phyloP scores from a whole-genome alignment of 108 stramenopile genomes.

The Parietichytrium sp. region DNA sequence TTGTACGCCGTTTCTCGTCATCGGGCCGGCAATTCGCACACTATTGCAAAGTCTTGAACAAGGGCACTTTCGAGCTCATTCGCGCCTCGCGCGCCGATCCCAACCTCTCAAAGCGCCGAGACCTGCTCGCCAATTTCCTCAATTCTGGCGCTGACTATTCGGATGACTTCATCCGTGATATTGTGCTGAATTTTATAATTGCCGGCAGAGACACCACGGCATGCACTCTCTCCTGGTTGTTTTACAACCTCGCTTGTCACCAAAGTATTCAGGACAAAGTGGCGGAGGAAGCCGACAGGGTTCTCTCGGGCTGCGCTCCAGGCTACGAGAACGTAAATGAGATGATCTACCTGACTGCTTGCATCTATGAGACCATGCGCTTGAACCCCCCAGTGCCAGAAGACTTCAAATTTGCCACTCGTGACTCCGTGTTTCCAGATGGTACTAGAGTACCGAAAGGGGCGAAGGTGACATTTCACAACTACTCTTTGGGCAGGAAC shows the following conservation, averaged over 20 bases:
- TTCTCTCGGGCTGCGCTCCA: background rate
- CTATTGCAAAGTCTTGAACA: constrained; percentile 43
- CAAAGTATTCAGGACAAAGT: constrained; percentile 48
- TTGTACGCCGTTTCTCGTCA: background rate
- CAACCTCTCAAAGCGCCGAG: background rate
- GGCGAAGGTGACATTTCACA: constrained; percentile 41
- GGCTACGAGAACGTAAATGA: constrained; percentile 23
- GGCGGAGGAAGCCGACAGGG: constrained; percentile 45
- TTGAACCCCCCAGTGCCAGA: constrained; percentile 60
- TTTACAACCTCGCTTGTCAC: constrained; percentile 53
- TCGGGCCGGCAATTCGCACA: background rate
- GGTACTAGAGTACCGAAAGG: constrained; percentile 55
- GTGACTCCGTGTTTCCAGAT: constrained; percentile 62
- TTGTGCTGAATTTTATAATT: constrained; percentile 61
- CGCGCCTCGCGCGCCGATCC: constrained; percentile 12
- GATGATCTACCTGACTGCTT: constrained; percentile 51
- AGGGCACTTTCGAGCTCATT: constrained; percentile 49
- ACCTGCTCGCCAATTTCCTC: constrained; percentile 48
- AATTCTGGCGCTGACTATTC: background rate
- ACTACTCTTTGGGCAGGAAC: constrained; percentile 50
- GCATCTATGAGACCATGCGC: constrained; percentile 57
- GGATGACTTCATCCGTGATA: constrained; percentile 55
- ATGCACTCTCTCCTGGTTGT: constrained; percentile 56
- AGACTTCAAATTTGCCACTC: constrained; percentile 47
- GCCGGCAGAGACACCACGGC: constrained; percentile 70